Evolutionary conservation across 495 filamentous ascomycete genomes (phyloP), one percentile per base, ranked within the genome.

Genomic region (Hypomontagnella submonticulosa): DNA sequence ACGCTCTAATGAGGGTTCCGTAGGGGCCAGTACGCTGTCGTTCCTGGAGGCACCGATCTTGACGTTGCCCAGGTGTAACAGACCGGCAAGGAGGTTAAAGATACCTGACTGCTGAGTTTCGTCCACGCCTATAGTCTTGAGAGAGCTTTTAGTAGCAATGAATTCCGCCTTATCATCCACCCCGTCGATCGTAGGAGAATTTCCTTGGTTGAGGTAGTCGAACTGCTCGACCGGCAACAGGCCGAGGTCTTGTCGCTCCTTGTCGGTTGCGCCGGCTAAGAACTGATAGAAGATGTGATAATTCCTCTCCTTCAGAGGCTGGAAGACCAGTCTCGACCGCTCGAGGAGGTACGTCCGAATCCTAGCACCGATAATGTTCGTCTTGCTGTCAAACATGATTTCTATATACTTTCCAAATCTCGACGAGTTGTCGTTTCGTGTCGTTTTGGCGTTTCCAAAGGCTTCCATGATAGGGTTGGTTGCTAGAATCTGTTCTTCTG

Each of bases 381-480:
- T 96, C 66, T 87, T 87, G 60, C 90, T 88, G 80, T 98, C 92
- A 72, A 99, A 99, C 91, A 99, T 92, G 67, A 99, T 99, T 77
- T 99, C 95, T 66, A 99, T 97, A 73, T 99, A 99, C 83, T 99
- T 99, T 67, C 95, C 95, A 76, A 99, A 99, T 60, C 95, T 88
- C 15, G 94, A 97, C 4, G 95, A 99, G 77, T 99, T 99, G 80
- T 99, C 96, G 78, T 99, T 99, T 66, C 95, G 85, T 1, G 96
- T 98, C 3, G 95, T 99, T 80, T 99, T 99, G 27, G 95, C 95
- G 80, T 99, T 99, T 67, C 95, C 95, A 74, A 99, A 99, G 4
- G 95, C 92, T 84, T 99, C 95, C 96, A 99, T 98, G 70, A 99
- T 96, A 18, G 95, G 95, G 77, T 99, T 99, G 20, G 95, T 99